Base-by-base conservation (phyloP, 1,139 yeast species). In the Debaryomycetaceae sp. region DNA sequence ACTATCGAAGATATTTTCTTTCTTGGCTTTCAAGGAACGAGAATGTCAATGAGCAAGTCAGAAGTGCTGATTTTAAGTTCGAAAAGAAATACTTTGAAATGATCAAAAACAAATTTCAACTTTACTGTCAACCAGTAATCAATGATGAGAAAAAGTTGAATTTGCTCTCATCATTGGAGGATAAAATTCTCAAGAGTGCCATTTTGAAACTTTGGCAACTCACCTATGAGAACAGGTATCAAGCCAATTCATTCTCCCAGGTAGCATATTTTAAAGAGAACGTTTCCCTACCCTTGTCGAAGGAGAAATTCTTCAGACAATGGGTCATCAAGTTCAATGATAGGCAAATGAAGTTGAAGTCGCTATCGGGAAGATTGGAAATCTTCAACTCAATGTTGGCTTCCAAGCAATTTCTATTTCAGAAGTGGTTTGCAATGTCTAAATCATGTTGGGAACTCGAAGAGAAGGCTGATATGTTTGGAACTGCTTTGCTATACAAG, bases 271-370 rank as follows among this genome's bases (percentile, higher is more conserved):
- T 64, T 42, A 39, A 49, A 4, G 38, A 42, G 5, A 42, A 42
- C 1, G 35, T 55, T 2, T 36, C 48, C 2, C 35, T 41, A 7
- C 60, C 59, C 11, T 27, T 27, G 31, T 8, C 4, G 11, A 27
- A 27, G 31, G 31, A 27, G 4, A 27, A 27, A 27, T 36, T 37
- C n/a, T 49, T 68, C 7, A 38, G 47, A 7, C 31, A 37, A 5
- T 68, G 73, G 73, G 58, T 62, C 1, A 38, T 45, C 2, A 38
- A 48, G 11, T 63, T 52, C 42, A 59, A 62, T 44, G 39, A 43
- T 2, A 33, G n/a, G 4, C 57, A 50, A 33, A 36, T 45, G 1
- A 50, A 40, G 23, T 44, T 45, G 5, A 20, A 35, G 2, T 47
- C 43, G 1, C 54, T 67, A 41, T 52, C 56, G 6, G 13, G 38